Base-by-base conservation (phyloP, 2,329 filamentous ascomycete species). In the Endothia cerciana region DNA sequence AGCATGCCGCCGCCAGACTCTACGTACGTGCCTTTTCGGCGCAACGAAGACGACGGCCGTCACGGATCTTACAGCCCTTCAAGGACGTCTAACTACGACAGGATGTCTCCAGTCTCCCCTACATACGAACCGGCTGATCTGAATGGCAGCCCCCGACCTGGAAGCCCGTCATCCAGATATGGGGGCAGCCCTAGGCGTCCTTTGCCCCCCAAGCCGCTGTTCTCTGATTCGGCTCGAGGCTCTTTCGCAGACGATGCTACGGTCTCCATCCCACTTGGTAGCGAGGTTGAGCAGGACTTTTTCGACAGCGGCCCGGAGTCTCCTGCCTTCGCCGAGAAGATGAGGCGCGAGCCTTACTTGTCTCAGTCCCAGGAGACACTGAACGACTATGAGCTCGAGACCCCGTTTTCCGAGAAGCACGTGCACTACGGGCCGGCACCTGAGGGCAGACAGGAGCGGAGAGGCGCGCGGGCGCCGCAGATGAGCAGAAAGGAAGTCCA, bases 401-500 rank as follows among this genome's bases (percentile, higher is more conserved):
- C 62, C 33, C 65, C 62, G 17, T 65, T 62, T 17, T 75, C 79
- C 25, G 84, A 89, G 63, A 90, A 93, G 74, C 83, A 87, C 30
- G 90, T 92, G 79, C 89, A 93, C 75, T 97, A 97, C 74, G 94
- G 92, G 0, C 92, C 93, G 0, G 94, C 93, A 1, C 95, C 95
- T 0, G 87, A 91, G 63, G 93, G 92, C 10, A 91, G 92, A 65
- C 95, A 99, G 75, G 89, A 92, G 74, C 88, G 95, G 64, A 87
- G 95, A 73, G 95, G 95, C 65, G 92, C 94, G 36, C 88, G 94
- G 70, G 87, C 91, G 38, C 92, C 93, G 3, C 92, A 97, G 73
- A 94, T 94, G 87, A 88, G 91, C 13, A 95, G 90, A 78, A 97
- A 97, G 75, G 94, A 98, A 77, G 95, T 99, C 63, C 90, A 93